Evolutionary conservation across 768 basidiomycete species (phyloP).

Genomic region (Mrakia blollopis): DNA sequence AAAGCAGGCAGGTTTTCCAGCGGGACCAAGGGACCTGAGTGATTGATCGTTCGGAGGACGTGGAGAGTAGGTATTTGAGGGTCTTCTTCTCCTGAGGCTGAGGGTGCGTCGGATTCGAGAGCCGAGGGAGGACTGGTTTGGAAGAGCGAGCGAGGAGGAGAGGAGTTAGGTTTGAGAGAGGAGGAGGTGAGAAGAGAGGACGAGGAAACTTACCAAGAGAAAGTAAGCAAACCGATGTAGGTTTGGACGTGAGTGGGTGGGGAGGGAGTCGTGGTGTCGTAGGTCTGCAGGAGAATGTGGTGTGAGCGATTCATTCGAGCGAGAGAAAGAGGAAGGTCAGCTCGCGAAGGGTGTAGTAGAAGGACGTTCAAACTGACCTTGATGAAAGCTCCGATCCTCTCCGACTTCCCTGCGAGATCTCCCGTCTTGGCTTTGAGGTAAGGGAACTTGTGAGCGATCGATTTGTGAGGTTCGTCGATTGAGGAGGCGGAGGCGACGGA

Average conservation of each 20-base stretch:
- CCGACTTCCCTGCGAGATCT: not conserved
- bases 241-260: constrained; percentile 19
- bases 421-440: constrained; percentile 1
- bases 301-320: not conserved
- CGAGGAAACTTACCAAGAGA: not conserved
- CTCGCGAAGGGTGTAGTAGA: too few species aligned
- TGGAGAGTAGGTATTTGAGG: constrained; percentile 22
- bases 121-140: not conserved
- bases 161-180: not conserved
- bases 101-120: not conserved
- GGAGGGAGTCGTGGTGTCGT: constrained; percentile 3
- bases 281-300: not conserved
- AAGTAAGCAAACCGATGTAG: constrained; percentile 21
- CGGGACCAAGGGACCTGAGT: not conserved
- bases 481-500: not conserved
- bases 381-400: constrained; percentile 25
- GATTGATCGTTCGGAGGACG: constrained; percentile 14
- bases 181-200: not conserved
- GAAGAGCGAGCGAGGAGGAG: not conserved
- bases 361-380: constrained; percentile 14
- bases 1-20: not conserved
- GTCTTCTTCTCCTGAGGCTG: not conserved
- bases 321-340: too few species aligned
- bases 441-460: constrained; percentile 31
- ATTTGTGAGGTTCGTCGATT: constrained; percentile 1